Evolutionary conservation across 2,329 filamentous ascomycete genomes (phyloP), one percentile per base, ranked within the genome.

Genomic region (Paecilomyces formosus): DNA sequence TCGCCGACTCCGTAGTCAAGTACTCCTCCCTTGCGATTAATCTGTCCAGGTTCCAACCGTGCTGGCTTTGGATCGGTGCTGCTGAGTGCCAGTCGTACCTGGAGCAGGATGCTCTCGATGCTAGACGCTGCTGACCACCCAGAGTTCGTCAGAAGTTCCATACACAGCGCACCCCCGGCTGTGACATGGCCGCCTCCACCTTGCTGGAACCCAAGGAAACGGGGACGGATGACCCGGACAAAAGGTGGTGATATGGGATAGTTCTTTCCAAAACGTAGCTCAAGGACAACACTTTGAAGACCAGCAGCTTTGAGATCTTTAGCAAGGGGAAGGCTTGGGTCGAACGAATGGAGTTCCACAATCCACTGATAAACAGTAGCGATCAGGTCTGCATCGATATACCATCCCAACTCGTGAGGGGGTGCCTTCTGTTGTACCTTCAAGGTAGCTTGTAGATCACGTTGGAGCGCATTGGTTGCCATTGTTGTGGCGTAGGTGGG

Each of bases 141-240:
- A 6, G 85, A 84, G 71, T 87, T 91, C 1, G 92, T 96, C 61
- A 96, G 80, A 3, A 94, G 80, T 72, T 94, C 87, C 85, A 95
- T 92, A 72, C 85, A 88, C 75, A 97, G 84, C 1, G 92, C 89
- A 1, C 92, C 92, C 24, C 92, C 92, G 1, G 80, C 77, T 0
- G 92, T 96, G 60, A 97, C 87, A 70, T 96, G 90, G 0, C 92
- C 92, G 24, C 92, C 92, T 21, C 92, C 92, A 3, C 91, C 90
- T 3, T 78, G 65, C 26, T 77, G 70, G 67, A 93, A 93, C 1
- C 84, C 80, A 21, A 93, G 71, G 71, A 96, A 93, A 3, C 88
- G 86, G 1, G 92, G 92, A 5, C 88, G 85, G 56, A 96, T 82
- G 15, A 96, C 85, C 6, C 92, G 87, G 28, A 96, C 84, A 67